phyloP scores from a whole-genome alignment of 2,329 filamentous ascomycete genomes.

The Aspergillus uvarum region DNA sequence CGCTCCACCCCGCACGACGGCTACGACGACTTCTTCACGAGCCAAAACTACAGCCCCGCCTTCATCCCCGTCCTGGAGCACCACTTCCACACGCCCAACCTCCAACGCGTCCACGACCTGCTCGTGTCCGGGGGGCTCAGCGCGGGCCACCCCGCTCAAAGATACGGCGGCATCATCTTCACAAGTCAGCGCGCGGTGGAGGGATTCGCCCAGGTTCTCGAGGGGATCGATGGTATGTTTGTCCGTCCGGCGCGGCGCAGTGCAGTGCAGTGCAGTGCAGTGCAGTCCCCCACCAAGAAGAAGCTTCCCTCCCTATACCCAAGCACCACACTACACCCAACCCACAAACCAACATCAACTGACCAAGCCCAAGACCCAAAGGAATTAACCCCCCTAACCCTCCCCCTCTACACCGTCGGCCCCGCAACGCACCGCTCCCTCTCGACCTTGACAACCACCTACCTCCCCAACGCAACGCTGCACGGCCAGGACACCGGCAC shows the following conservation, averaged over 20 bases:
- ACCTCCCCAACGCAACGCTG: constrained; percentile 57
- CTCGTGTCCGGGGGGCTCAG: constrained; percentile 35
- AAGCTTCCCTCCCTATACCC: too few relatives aligned
- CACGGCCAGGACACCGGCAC: constrained; percentile 81
- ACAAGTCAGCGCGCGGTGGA: constrained; percentile 52
- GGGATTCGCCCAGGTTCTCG: constrained; percentile 39
- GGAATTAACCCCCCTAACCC: constrained; percentile 23
- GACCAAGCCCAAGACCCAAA: constrained; percentile 3
- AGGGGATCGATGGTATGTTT: constrained; percentile 24
- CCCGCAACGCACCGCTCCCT: constrained; percentile 65
- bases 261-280: too few relatives aligned
- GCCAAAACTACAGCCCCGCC: constrained; percentile 32
- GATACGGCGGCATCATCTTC: constrained; percentile 51
- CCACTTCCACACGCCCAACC: constrained; percentile 38
- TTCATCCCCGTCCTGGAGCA: constrained; percentile 52
- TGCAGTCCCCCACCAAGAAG: too few relatives aligned
- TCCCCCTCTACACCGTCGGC: constrained; percentile 49
- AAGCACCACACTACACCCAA: not conserved
- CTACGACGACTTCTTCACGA: constrained; percentile 47
- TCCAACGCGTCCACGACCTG: constrained; percentile 36
- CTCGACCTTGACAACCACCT: constrained; percentile 45
- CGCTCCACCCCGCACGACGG: constrained; percentile 46
- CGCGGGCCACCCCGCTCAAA: constrained; percentile 11
- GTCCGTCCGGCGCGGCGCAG: too few relatives aligned
- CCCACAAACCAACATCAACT: not conserved